Base-by-base conservation (phyloP, 1,139 yeast species). In the Candida smagusa region DNA sequence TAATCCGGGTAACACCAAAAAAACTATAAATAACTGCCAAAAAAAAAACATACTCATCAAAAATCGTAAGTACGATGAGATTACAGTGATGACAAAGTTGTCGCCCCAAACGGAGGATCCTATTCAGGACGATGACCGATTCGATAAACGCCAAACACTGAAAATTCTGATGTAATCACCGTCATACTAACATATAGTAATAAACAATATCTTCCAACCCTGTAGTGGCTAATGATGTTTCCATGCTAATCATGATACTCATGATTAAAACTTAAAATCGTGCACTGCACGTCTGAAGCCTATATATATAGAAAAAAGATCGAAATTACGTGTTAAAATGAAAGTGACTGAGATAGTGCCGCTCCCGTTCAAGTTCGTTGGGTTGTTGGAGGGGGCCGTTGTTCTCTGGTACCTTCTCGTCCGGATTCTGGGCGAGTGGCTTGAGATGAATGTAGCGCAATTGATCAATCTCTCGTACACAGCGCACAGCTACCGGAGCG, bases 81-180 rank as follows among this genome's bases (percentile, higher is more conserved):
- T 41, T 43, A 42, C 47, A 39, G 46, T 68, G 77, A 71, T 71
- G 77, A 71, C 76, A 61, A 52, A 65, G 36, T 49, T 69, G 77
- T 71, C 77, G 77, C 77, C 77, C 77, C 77, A 71, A 59, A 63
- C 77, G 75, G 77, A 71, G 75, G 74, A 56, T 66, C 75, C 75
- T 70, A 50, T 68, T 71, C 76, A 70, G 76, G 76, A 68, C 74
- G 48, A 68, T 71, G 76, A 71, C 75, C 76, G 77, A 71, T 63
- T 69, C 76, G 76, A 71, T 68, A 50, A 53, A 51, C 58, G 72
- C 74, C 73, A 69, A 70, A 69, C 75, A 71, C 76, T 71, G 76
- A 71, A 71, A 71, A 70, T 70, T 69, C 77, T 71, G 77, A 70
- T 35, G 41, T 42, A 42, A 40, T 41, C 33, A 28, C 21, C 9